These are phyloP conservation scores for Lactarius akahatsu DNA, from an alignment of 768 basidiomycete species.

Conservation along the genomic window DNA sequence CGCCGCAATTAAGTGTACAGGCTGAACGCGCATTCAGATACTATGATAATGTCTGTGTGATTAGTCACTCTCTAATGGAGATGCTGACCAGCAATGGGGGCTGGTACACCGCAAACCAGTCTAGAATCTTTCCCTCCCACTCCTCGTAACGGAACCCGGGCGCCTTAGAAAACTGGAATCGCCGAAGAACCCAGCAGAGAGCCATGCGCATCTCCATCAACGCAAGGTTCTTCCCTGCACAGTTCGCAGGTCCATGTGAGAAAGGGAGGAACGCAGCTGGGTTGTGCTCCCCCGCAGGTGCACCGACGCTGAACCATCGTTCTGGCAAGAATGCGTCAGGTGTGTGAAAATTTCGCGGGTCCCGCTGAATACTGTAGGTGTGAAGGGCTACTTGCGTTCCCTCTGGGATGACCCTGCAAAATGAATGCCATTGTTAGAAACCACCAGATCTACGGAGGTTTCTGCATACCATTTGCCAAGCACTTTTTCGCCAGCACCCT, in stretches of 20 bases:
- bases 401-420: slow-evolving; percentile 6
- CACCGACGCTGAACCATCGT: slow-evolving; percentile 6
- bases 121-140: slow-evolving; percentile 5
- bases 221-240: slow-evolving; percentile 30
- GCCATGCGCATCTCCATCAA: slow-evolving; percentile 21
- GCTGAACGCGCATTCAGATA: not conserved
- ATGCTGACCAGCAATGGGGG: not conserved
- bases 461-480: slow-evolving; percentile 7
- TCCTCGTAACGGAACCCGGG: not conserved
- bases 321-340: slow-evolving; percentile 4
- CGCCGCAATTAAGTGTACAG: not conserved
- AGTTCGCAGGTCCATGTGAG: slow-evolving; percentile 30
- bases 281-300: slow-evolving; percentile 9
- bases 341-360: slow-evolving; percentile 7
- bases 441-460: not conserved
- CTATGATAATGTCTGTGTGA: not conserved
- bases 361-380: slow-evolving; percentile 11
- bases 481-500: not conserved
- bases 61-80: not conserved
- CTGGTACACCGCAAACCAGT: slow-evolving; percentile 3
- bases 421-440: not conserved
- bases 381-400: slow-evolving; percentile 7
- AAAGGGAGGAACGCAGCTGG: slow-evolving; percentile 27
- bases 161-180: slow-evolving; percentile 20
- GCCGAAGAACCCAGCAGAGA: not conserved